Evolutionary conservation across 1,139 yeast species (phyloP).

Genomic region (Nakaseomyces sp.): DNA sequence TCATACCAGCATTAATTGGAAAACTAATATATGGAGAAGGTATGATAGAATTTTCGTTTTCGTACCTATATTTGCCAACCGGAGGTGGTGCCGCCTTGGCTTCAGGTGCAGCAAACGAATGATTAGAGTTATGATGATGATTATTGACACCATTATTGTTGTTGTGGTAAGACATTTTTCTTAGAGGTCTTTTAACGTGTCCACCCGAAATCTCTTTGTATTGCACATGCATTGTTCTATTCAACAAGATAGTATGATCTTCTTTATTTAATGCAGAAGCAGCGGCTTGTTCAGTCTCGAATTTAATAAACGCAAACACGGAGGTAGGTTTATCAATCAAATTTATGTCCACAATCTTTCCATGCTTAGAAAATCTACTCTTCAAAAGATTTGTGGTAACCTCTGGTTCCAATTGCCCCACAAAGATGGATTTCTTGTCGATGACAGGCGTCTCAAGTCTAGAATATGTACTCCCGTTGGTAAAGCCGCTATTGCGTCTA

Average conservation of each 20-base stretch:
- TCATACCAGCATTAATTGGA: neutral
- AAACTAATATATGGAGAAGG: neutral
- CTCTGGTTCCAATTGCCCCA: constrained; percentile 56
- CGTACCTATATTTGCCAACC: constrained; percentile 40
- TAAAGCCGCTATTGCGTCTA: constrained; percentile 8
- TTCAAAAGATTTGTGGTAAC: constrained; percentile 48
- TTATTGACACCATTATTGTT: constrained; percentile 16
- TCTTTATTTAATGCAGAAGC: constrained; percentile 77
- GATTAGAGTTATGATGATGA: constrained; percentile 1
- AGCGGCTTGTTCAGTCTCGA: constrained; percentile 57
- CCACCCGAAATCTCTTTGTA: constrained; percentile 48
- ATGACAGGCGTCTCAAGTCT: constrained; percentile 27
- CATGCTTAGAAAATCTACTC: constrained; percentile 59
- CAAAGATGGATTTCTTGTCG: constrained; percentile 65
- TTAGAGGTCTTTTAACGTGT: constrained; percentile 17
- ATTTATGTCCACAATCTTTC: constrained; percentile 45
- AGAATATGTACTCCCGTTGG: neutral
- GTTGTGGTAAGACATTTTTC: constrained; percentile 15
- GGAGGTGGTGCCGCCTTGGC: constrained; percentile 68
- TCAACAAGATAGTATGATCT: constrained; percentile 65
- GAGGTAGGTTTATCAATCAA: constrained; percentile 45
- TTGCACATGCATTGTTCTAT: constrained; percentile 75
- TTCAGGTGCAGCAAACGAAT: constrained; percentile 32
- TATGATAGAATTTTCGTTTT: constrained; percentile 2
- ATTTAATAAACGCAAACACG: constrained; percentile 67